Evolutionary conservation across 768 basidiomycete species (phyloP).

Genomic region (Hypholoma fasciculare): DNA sequence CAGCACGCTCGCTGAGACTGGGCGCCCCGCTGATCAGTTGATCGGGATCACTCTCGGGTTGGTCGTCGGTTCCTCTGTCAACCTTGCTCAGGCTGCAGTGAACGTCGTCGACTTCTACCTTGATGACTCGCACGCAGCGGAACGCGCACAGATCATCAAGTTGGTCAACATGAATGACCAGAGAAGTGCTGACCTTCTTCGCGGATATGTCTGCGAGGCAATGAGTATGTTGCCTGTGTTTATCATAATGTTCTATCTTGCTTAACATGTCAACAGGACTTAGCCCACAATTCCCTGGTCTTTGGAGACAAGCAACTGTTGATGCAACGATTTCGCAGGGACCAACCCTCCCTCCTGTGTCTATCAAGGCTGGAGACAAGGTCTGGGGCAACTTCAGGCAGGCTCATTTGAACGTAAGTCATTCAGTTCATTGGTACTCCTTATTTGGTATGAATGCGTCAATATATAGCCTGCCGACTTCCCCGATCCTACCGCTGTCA

Average conservation of each 20-base stretch:
- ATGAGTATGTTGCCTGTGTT: slow-evolving; percentile 38
- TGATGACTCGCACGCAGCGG: slow-evolving; percentile 36
- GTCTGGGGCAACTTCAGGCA: slow-evolving; percentile 41
- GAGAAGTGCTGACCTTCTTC: slow-evolving; percentile 34
- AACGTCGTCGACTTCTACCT: slow-evolving; percentile 57
- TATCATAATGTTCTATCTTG: neutral
- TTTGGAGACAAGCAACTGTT: slow-evolving; percentile 36
- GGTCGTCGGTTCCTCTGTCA: slow-evolving; percentile 46
- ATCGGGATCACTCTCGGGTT: slow-evolving; percentile 46
- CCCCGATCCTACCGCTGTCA: slow-evolving; percentile 13
- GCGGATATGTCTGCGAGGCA: slow-evolving; percentile 52
- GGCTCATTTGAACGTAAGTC: slow-evolving; percentile 41
- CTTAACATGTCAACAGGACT: slow-evolving; percentile 23
- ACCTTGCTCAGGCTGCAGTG: slow-evolving; percentile 46
- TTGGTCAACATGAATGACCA: slow-evolving; percentile 32
- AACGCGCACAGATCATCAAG: slow-evolving; percentile 37
- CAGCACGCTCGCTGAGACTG: slow-evolving; percentile 31
- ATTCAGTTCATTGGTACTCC: neutral
- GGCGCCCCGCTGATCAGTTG: slow-evolving; percentile 40
- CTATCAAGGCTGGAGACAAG: slow-evolving; percentile 40
- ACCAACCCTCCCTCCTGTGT: slow-evolving; percentile 28
- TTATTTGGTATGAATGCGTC: neutral
- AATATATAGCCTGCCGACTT: slow-evolving; percentile 9
- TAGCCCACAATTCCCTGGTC: slow-evolving; percentile 40
- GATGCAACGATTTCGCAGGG: slow-evolving; percentile 37